Conservation (phyloP, 2,329 filamentous ascomycete species). For the Fusarium sulawesiense region DNA sequence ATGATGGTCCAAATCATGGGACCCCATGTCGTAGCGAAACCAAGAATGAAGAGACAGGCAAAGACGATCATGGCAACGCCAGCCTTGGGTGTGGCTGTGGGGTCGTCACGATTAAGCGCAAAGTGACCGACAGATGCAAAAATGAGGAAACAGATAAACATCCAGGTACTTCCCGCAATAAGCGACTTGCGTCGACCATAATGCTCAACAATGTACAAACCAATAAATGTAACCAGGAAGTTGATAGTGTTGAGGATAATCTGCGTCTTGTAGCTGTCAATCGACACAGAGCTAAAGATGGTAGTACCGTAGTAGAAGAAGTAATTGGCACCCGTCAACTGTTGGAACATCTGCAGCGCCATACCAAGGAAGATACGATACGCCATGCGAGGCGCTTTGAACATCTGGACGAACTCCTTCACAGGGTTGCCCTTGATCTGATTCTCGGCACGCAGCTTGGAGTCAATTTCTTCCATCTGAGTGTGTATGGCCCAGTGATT, state of each 20-base stretch:
- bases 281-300: slow-evolving; percentile 59
- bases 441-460: slow-evolving; percentile 63
- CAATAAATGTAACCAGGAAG: slow-evolving; percentile 73
- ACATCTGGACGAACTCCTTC: slow-evolving; percentile 67
- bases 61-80: slow-evolving; percentile 73
- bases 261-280: slow-evolving; percentile 73
- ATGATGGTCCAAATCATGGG: slow-evolving; percentile 74
- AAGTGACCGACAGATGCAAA: slow-evolving; percentile 66
- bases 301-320: slow-evolving; percentile 73
- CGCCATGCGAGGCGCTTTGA: slow-evolving; percentile 71
- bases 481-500: slow-evolving; percentile 59
- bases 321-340: slow-evolving; percentile 75
- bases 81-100: slow-evolving; percentile 53
- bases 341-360: slow-evolving; percentile 72
- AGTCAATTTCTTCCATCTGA: slow-evolving; percentile 65
- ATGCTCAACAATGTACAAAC: slow-evolving; percentile 77
- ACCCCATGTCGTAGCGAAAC: slow-evolving; percentile 75
- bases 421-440: slow-evolving; percentile 54
- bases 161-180: slow-evolving; percentile 71
- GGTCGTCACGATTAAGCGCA: slow-evolving; percentile 52
- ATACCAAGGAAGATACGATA: slow-evolving; percentile 72
- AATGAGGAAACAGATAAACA: slow-evolving; percentile 69
- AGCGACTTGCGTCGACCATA: slow-evolving; percentile 73
- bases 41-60: slow-evolving; percentile 72
- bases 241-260: slow-evolving; percentile 77